Percentiles rank a stretch among this genome's conserved stretches.
Evolutionary conservation across 2,329 filamentous ascomycete genomes (phyloP).

Genomic region (Phyllosticta ampelicida): DNA sequence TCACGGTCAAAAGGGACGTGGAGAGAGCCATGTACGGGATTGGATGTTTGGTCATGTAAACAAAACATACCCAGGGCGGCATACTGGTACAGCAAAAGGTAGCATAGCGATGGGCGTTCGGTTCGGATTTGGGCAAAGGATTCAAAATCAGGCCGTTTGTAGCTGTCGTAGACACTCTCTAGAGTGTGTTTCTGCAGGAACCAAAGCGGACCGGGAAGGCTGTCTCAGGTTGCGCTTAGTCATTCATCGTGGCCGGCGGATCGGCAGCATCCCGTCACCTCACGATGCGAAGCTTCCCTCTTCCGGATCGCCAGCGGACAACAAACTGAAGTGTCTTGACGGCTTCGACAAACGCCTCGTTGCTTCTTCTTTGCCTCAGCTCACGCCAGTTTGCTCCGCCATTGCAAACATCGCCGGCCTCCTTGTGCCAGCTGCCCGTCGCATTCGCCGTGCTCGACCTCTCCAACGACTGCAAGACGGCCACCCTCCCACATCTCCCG

Average conservation of each 20-base stretch:
- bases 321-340: background rate
- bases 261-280: slow-evolving; percentile 10
- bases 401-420: background rate
- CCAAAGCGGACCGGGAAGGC: background rate
- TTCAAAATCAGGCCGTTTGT: background rate
- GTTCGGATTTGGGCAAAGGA: slow-evolving; percentile 1
- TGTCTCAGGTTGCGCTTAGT: slow-evolving; percentile 2
- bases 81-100: background rate
- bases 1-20: slow-evolving; percentile 73
- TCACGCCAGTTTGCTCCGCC: background rate
- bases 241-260: background rate
- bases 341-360: background rate
- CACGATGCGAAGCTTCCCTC: background rate
- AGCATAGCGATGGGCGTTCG: slow-evolving; percentile 8
- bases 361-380: background rate
- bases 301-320: background rate
- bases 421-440: background rate
- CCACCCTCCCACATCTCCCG: background rate
- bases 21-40: slow-evolving; percentile 97
- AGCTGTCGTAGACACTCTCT: background rate
- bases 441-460: background rate
- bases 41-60: slow-evolving; percentile 74
- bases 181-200: background rate
- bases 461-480: background rate
- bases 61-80: slow-evolving; percentile 11